Base-by-base conservation (phyloP, 2,329 filamentous ascomycete species). In the Aspergillus sp. region DNA sequence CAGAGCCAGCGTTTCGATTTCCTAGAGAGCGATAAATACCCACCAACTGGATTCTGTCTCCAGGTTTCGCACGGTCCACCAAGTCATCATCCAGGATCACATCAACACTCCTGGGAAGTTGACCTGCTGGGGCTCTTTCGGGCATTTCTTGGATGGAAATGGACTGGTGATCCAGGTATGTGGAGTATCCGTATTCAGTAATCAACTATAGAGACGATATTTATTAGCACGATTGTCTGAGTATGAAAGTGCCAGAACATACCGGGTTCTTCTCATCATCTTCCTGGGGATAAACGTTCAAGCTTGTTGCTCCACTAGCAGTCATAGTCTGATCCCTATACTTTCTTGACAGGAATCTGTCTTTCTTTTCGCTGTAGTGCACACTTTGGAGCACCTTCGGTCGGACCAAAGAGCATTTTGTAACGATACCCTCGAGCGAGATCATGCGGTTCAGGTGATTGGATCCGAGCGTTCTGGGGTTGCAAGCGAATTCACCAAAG, bases 131-230 rank as follows among this genome's bases (percentile, higher is more conserved):
- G 2, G 93, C 93, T 56, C 91, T 79, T 68, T 98, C 93, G 1
- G 93, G 93, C 93, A 98, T 98, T 73, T 98, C 93, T 70, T 98
- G 93, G 53, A 98, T 96, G 0, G 91, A 96, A 47, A 98, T 89
- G 11, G 88, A 95, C 67, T 98, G 93, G 64, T 98, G 93, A 65
- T 98, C 93, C 61, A 91, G 81, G 70, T 96, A 98, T 40, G 86
- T 93, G 65, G 86, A 94, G 71, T 94, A 91, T 26, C 93, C 93
- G 65, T 97, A 98, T 64, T 98, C 93, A 4, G 93, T 98, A 46
- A 89, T 81, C 13, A 98, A 77, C 70, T 79, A 50, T 11, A 40
- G 9, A 26, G n/a, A 7, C n/a, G 33, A 13, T 6, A 40, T 27
- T 8, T 1, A 40, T 40, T 34, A 40, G 32, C 19, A 19, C 19